Evolutionary conservation across 1,284 basidiomycete genomes (phyloP).

Genomic region (Pseudozyma sp.): DNA sequence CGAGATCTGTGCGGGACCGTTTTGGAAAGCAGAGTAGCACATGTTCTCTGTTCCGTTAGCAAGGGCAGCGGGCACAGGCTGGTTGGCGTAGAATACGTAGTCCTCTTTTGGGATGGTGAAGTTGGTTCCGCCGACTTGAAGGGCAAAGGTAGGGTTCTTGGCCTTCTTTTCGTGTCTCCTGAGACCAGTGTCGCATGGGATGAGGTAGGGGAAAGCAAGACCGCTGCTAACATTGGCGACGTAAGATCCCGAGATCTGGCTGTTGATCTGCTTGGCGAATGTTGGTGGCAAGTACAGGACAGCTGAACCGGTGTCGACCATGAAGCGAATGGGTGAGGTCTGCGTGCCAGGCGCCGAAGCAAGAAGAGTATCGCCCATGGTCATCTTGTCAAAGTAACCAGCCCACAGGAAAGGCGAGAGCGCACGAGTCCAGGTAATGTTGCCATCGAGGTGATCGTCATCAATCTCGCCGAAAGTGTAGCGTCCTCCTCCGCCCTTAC

Average conservation of each 20-base stretch:
- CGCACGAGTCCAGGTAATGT: constrained; percentile 49
- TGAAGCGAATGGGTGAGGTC: constrained; percentile 37
- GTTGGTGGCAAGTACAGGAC: constrained; percentile 45
- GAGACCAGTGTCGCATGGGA: constrained; percentile 58
- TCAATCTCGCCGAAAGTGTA: constrained; percentile 59
- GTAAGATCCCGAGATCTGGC: constrained; percentile 40
- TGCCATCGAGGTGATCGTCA: constrained; percentile 29
- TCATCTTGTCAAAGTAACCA: constrained; percentile 47
- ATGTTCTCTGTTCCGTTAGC: constrained; percentile 41
- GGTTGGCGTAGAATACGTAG: constrained; percentile 56
- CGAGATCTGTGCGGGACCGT: constrained; percentile 42
- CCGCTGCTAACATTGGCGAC: constrained; percentile 26
- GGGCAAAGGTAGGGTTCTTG: constrained; percentile 39
- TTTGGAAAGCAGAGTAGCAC: constrained; percentile 58
- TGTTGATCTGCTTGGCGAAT: constrained; percentile 46
- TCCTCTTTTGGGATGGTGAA: constrained; percentile 54
- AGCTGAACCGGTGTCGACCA: constrained; percentile 58
- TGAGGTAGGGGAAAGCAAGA: constrained; percentile 48
- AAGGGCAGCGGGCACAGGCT: constrained; percentile 36
- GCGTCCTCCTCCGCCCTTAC: constrained; percentile 53
- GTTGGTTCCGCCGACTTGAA: constrained; percentile 39
- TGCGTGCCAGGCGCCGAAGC: constrained; percentile 23
- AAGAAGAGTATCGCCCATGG: constrained; percentile 37
- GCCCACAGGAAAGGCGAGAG: constrained; percentile 52
- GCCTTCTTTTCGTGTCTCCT: constrained; percentile 38